These are phyloP conservation scores for Anisogramma anomala DNA, from an alignment of 2,329 filamentous ascomycete genomes.

Conservation along the genomic window DNA sequence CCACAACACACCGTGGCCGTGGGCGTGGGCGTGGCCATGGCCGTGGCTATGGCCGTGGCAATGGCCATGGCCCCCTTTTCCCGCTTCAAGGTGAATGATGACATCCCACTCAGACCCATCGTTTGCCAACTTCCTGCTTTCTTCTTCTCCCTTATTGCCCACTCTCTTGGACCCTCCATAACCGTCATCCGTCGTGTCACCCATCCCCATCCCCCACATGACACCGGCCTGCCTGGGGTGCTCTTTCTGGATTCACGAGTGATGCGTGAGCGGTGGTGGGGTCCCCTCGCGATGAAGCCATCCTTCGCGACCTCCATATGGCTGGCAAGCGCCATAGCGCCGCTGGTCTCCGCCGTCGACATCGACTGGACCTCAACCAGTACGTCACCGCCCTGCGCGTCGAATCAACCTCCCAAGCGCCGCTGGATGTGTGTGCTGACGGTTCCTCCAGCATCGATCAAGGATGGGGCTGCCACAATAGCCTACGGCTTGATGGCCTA, in stretches of 20 bases:
- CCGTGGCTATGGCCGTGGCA: too few relatives aligned
- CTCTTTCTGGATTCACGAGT: not conserved
- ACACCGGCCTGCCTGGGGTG: too few relatives aligned
- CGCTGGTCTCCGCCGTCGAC: slow-evolving; percentile 15
- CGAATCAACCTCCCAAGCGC: not conserved
- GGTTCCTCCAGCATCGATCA: slow-evolving; percentile 12
- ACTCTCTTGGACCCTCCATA: too few relatives aligned
- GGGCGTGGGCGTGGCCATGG: too few relatives aligned
- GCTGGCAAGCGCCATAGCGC: slow-evolving; percentile 9
- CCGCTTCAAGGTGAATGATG: too few relatives aligned
- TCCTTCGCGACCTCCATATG: slow-evolving; percentile 10
- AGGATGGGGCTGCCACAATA: slow-evolving; percentile 12
- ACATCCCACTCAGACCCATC: too few relatives aligned
- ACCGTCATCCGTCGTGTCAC: too few relatives aligned
- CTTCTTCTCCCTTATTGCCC: too few relatives aligned
- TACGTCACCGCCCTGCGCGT: not conserved
- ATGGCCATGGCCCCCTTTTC: too few relatives aligned
- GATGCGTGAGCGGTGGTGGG: slow-evolving; percentile 3
- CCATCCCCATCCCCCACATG: too few relatives aligned
- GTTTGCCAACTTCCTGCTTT: too few relatives aligned
- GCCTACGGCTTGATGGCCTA: slow-evolving; percentile 16
- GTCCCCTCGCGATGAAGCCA: slow-evolving; percentile 7
- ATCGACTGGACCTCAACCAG: slow-evolving; percentile 14
- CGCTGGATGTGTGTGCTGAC: slow-evolving; percentile 2
- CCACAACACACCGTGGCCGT: too few relatives aligned